Percentiles rank a stretch among this genome's conserved stretches.
Conservation (phyloP, 306 rosid species). For the Luffa acutangula region DNA sequence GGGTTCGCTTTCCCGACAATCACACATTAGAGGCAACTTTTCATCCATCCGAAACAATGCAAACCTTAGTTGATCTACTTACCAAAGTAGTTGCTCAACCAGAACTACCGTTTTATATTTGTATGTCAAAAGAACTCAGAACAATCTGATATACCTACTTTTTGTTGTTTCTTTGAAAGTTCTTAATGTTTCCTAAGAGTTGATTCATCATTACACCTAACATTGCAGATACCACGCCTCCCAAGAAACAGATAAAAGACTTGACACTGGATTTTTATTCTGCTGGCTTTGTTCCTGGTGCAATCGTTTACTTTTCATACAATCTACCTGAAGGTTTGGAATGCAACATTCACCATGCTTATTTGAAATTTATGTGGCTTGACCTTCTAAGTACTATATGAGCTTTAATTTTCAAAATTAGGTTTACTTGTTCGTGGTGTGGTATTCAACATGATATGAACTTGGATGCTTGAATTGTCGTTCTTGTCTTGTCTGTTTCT, state of each 20-base stretch:
- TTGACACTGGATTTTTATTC: constrained; percentile 56
- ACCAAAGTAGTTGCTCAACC: constrained; percentile 59
- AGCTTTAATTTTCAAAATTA: neutral
- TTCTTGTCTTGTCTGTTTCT: neutral
- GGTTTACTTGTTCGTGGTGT: neutral
- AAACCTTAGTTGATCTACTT: constrained; percentile 64
- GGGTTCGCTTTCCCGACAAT: constrained; percentile 89
- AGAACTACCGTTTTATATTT: constrained; percentile 61
- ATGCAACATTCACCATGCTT: neutral
- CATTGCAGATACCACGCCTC: constrained; percentile 80
- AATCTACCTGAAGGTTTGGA: constrained; percentile 50
- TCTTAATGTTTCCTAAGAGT: neutral
- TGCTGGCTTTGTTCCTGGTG: constrained; percentile 87
- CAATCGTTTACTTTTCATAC: constrained; percentile 70
- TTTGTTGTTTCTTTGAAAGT: neutral
- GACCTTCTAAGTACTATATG: neutral
- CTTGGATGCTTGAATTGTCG: neutral
- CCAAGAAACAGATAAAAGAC: constrained; percentile 63
- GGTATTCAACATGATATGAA: neutral
- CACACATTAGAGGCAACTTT: constrained; percentile 78
- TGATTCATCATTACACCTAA: neutral
- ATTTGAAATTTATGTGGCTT: neutral
- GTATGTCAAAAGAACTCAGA: constrained; percentile 35
- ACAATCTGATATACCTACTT: neutral
- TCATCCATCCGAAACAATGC: constrained; percentile 75